Evolutionary conservation across 768 basidiomycete genomes (phyloP).

Genomic region (Phaeolepiota aurea): DNA sequence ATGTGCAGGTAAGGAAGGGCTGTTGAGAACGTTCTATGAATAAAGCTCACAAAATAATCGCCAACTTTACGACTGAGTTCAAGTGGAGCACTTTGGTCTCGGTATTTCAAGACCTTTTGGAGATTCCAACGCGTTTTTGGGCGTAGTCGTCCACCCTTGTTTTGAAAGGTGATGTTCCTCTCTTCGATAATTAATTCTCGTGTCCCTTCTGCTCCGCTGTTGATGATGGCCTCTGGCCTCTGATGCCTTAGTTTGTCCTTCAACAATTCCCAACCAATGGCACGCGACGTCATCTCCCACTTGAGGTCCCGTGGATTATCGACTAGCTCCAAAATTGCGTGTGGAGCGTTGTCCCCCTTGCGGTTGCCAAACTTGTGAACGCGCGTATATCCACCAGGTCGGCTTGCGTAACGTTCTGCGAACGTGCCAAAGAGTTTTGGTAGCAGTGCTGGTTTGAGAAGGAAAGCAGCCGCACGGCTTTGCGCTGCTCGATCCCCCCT

Average conservation of each 20-base stretch:
- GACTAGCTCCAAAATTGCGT: constrained; percentile 89
- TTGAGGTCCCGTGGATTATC: constrained; percentile 87
- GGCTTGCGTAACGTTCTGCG: constrained; percentile 67
- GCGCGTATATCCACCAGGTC: constrained; percentile 93
- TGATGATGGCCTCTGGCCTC: constrained; percentile 38
- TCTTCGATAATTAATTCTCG: constrained; percentile 42
- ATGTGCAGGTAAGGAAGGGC: too few relatives aligned
- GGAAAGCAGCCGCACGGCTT: constrained; percentile 66
- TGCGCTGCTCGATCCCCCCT: constrained; percentile 65
- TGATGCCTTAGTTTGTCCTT: constrained; percentile 41
- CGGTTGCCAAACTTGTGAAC: constrained; percentile 89
- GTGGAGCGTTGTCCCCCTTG: constrained; percentile 86
- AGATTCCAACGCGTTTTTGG: constrained; percentile 68
- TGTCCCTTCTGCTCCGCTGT: constrained; percentile 38
- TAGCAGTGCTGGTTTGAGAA: constrained; percentile 62
- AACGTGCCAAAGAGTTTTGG: constrained; percentile 82
- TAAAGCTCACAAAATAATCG: constrained; percentile 61
- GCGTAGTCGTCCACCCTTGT: constrained; percentile 38
- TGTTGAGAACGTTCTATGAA: constrained; percentile 7
- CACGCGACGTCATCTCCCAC: constrained; percentile 82
- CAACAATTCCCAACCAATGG: constrained; percentile 79
- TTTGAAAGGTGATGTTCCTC: constrained; percentile 24
- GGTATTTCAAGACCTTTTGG: constrained; percentile 62
- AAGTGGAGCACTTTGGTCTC: constrained; percentile 33
- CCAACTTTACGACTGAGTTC: constrained; percentile 49